phyloP scores from a whole-genome alignment of 805 yeast species.

The Ogataea sp. region DNA sequence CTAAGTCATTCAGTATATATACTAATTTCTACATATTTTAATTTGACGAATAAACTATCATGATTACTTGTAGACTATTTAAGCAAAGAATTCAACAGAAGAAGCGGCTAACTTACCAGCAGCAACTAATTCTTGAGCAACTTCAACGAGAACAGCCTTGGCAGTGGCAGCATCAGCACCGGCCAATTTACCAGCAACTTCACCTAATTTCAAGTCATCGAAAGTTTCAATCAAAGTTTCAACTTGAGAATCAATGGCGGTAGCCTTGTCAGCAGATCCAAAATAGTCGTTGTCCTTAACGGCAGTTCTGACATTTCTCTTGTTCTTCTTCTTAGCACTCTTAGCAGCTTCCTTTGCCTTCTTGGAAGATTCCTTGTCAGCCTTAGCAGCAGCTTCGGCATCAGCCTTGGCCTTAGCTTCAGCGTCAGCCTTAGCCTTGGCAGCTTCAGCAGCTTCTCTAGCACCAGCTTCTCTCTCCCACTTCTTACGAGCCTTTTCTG shows the following conservation, averaged over 20 bases:
- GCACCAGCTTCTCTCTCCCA: conserved; percentile 99
- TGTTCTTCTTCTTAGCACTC: conserved; percentile 89
- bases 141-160: conserved; percentile 51
- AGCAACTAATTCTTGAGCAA: conserved; percentile 43
- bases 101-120: conserved; percentile 46
- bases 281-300: conserved; percentile 82
- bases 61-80: too few species aligned
- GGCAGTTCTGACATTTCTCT: conserved; percentile 53
- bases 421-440: conserved; percentile 77
- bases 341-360: conserved; percentile 93
- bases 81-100: conserved; percentile 17
- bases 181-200: conserved; percentile 62
- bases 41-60: too few species aligned
- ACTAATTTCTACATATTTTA: not conserved
- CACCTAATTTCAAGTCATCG: conserved; percentile 70
- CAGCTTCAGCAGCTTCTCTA: conserved; percentile 92
- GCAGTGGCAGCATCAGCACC: conserved; percentile 46
- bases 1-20: too few species aligned
- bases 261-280: conserved; percentile 65
- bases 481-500: conserved; percentile 87
- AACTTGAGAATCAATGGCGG: conserved; percentile 68
- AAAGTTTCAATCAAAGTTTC: conserved; percentile 72
- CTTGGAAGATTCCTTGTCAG: conserved; percentile 55
- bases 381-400: conserved; percentile 65
- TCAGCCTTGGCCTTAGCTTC: conserved; percentile 75